Conservation (phyloP, 2,329 filamentous ascomycete species). For the Elsinoe perseae region DNA sequence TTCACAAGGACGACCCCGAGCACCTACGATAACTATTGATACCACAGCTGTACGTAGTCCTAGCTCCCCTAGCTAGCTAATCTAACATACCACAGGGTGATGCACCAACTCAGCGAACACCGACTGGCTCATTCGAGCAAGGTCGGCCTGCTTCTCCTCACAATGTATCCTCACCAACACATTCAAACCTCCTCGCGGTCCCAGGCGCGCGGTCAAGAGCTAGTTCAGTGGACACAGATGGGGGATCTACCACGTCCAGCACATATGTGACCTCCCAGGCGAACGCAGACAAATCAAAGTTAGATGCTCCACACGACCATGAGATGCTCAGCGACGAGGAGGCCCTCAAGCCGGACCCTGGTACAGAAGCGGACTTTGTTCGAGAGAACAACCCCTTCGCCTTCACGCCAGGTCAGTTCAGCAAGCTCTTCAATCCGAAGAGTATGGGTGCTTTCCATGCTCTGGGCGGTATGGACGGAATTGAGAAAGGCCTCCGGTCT, state of each 20-base stretch:
- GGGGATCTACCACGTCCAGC: constrained; percentile 46
- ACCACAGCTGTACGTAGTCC: constrained; percentile 41
- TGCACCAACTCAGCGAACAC: constrained; percentile 21
- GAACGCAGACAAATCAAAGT: constrained; percentile 22
- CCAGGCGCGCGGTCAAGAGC: constrained; percentile 56
- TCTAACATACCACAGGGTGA: constrained; percentile 14
- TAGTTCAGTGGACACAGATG: constrained; percentile 59
- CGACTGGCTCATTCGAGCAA: constrained; percentile 54
- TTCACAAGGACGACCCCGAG: constrained; percentile 25
- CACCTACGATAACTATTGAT: constrained; percentile 47
- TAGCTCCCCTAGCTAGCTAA: not conserved
- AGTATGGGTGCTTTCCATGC: constrained; percentile 66
- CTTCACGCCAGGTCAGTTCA: constrained; percentile 72
- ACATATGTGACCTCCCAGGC: constrained; percentile 46
- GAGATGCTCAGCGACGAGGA: constrained; percentile 56
- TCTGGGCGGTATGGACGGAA: constrained; percentile 61
- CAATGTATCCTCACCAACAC: constrained; percentile 58
- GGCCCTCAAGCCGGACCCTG: constrained; percentile 67
- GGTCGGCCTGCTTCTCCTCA: constrained; percentile 57
- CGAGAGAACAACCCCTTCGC: constrained; percentile 77
- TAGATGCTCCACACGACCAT: constrained; percentile 34
- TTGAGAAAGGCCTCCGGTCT: constrained; percentile 66
- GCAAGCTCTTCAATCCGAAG: constrained; percentile 75
- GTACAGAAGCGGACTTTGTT: constrained; percentile 66
- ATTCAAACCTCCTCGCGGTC: constrained; percentile 55